phyloP scores from a whole-genome alignment of 176 grass and related monocot species.

The Aegilops speltoides region DNA sequence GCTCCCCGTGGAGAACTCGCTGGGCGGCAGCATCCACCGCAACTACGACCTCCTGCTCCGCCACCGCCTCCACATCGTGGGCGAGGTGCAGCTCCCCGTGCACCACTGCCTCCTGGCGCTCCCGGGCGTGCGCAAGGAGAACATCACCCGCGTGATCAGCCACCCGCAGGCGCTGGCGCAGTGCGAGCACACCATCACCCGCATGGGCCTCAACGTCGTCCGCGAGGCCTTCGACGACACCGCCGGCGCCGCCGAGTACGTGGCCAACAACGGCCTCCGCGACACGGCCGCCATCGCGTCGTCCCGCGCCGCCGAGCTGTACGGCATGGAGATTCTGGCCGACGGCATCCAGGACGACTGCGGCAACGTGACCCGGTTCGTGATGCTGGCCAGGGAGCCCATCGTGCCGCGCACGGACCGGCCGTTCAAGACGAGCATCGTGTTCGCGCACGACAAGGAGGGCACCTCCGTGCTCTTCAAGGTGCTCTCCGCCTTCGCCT shows the following conservation, averaged over 20 bases:
- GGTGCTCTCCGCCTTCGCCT: slow-evolving; percentile 85
- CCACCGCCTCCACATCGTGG: slow-evolving; percentile 92
- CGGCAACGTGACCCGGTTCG: slow-evolving; percentile 87
- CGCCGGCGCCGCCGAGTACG: slow-evolving; percentile 73
- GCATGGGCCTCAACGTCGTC: slow-evolving; percentile 86
- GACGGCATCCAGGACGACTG: slow-evolving; percentile 92
- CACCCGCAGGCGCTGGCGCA: slow-evolving; percentile 96
- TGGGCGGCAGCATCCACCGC: slow-evolving; percentile 96
- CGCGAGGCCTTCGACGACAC: slow-evolving; percentile 99
- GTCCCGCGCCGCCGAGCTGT: slow-evolving; percentile 78
- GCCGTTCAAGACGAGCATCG: slow-evolving; percentile 97
- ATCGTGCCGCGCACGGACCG: slow-evolving; percentile 89
- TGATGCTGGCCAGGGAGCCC: slow-evolving; percentile 90
- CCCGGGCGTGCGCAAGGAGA: slow-evolving; percentile 83
- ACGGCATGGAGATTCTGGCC: slow-evolving; percentile 72
- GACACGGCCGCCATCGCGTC: slow-evolving; percentile 93
- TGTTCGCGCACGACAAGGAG: slow-evolving; percentile 80
- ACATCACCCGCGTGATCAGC: slow-evolving; percentile 82
- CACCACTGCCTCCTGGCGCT: slow-evolving; percentile 95
- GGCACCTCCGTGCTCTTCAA: slow-evolving; percentile 93
- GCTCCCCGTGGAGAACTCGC: slow-evolving; percentile 90
- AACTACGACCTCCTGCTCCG: slow-evolving; percentile 98
- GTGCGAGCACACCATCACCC: slow-evolving; percentile 90
- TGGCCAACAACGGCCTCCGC: slow-evolving; percentile 65
- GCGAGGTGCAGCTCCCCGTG: slow-evolving; percentile 92